phyloP scores from a whole-genome alignment of 257 asterid species.

The Phtheirospermum japonicum region DNA sequence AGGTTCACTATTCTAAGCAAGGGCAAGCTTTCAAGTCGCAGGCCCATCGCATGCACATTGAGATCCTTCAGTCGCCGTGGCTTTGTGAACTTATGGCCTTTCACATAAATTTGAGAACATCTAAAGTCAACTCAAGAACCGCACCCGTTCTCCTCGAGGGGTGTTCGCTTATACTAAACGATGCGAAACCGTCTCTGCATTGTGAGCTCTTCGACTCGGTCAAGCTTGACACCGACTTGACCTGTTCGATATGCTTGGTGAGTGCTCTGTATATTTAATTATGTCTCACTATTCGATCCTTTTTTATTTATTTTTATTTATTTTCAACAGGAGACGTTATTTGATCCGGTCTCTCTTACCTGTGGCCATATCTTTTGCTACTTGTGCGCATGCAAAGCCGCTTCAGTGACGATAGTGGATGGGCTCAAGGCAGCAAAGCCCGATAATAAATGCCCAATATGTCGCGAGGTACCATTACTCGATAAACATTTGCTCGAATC shows the following conservation, averaged over 20 bases:
- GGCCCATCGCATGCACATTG: constrained; percentile 72
- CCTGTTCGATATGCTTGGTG: constrained; percentile 94
- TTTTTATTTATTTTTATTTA: neutral
- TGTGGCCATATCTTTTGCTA: constrained; percentile 93
- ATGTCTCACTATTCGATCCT: no score
- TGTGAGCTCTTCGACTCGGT: constrained; percentile 77
- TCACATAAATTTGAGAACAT: constrained; percentile 58
- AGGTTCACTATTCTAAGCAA: constrained; percentile 94
- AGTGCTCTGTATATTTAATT: no score
- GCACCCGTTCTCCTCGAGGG: constrained; percentile 58
- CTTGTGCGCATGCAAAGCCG: constrained; percentile 91
- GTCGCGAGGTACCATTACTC: constrained; percentile 64
- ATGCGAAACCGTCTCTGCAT: constrained; percentile 64
- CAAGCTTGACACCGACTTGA: constrained; percentile 78
- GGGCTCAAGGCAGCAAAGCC: constrained; percentile 57
- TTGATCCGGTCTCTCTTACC: constrained; percentile 79
- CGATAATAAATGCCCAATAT: constrained; percentile 68
- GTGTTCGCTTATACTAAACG: constrained; percentile 50
- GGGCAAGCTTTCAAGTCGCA: constrained; percentile 93
- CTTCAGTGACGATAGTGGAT: constrained; percentile 83
- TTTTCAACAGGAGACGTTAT: constrained; percentile 66
- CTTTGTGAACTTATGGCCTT: constrained; percentile 91
- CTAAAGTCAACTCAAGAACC: constrained; percentile 31
- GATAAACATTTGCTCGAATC: no score
- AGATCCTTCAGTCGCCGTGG: constrained; percentile 98